phyloP scores from a whole-genome alignment of 2,329 filamentous ascomycete species.

The Colletotrichum tropicale region DNA sequence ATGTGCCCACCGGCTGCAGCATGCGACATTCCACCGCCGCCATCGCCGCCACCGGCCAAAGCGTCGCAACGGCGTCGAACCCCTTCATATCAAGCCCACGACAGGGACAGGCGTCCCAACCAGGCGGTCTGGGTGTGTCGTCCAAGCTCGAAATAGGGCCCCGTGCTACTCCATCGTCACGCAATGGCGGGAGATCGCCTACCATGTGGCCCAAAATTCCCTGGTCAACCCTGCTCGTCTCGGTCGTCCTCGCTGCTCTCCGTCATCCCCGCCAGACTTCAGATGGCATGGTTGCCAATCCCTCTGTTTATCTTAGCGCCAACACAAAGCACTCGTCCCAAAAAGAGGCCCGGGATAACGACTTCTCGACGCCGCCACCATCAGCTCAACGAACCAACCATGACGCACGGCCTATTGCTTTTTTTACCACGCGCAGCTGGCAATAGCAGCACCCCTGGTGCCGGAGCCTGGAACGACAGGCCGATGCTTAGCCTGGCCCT shows the following conservation, averaged over 20 bases:
- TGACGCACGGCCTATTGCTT: not conserved
- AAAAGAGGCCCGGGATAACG: not conserved
- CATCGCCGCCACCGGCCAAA: slow-evolving; percentile 8
- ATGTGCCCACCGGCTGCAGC: not conserved
- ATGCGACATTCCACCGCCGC: slow-evolving; percentile 6
- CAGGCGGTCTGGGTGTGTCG: slow-evolving; percentile 11
- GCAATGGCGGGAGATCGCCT: slow-evolving; percentile 18
- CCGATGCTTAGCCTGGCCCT: not conserved
- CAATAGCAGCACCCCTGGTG: not conserved
- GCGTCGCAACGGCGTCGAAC: slow-evolving; percentile 9
- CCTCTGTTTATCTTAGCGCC: not conserved
- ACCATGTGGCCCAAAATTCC: slow-evolving; percentile 9
- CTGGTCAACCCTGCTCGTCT: slow-evolving; percentile 7
- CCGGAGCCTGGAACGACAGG: not conserved
- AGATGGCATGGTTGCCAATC: slow-evolving; percentile 4
- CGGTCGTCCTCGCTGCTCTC: not conserved
- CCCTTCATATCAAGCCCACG: slow-evolving; percentile 2
- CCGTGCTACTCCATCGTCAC: slow-evolving; percentile 2
- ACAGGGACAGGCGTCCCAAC: slow-evolving; percentile 17
- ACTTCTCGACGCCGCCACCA: slow-evolving; percentile 8
- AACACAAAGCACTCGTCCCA: not conserved
- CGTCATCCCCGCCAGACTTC: slow-evolving; percentile 1
- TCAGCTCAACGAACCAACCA: not conserved
- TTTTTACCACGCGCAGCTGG: slow-evolving; percentile 1
- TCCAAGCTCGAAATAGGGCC: not conserved